Evolutionary conservation across 2,329 filamentous ascomycete genomes (phyloP), one percentile per base, ranked within the genome.

Genomic region (Rugonectria rugulosa): DNA sequence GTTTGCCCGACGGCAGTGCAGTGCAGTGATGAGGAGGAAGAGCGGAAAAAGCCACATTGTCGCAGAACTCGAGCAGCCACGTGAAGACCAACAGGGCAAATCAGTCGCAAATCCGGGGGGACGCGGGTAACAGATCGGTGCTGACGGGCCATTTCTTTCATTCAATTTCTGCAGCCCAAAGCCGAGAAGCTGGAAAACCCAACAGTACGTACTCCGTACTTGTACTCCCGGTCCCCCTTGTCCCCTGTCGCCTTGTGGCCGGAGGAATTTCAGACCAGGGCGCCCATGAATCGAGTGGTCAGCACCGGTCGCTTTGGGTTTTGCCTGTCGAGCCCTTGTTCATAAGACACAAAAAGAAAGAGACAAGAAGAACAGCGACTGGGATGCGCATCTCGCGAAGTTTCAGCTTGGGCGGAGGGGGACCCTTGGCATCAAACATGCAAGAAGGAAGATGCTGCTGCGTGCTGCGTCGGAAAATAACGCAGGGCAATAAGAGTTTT

Each of bases 81-180:
- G 38, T 38, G 42, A 51, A 38, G 36, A 41, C 27, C 27, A 38
- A 45, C 48, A 46, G 46, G 40, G 51, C 20, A 29, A n/a, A n/a
- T n/a, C n/a, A n/a, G n/a, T n/a, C 59, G 64, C 53, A 57, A 64
- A 61, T 64, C 61, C 53, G 64, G 65, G 65, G 63, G 34, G 34
- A 19, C 34, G 32, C 63, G 63, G 63, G 53, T 65, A 61, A 38
- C 56, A 60, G 65, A 67, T 65, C 65, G 62, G 56, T 55, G 63
- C 56, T 65, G 47, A 55, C 52, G 41, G 41, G 26, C 31, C 32
- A n/a, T n/a, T n/a, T n/a, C n/a, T n/a, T n/a, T n/a, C 43, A 54
- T 17, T 34, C 31, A 44, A n/a, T n/a, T 37, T 45, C 32, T 24
- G 40, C 15, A 36, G 24, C 15, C 19, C 29, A 43, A 36, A 41